A percentile compares a stretch with the other conserved stretches of the same genome.
Evolutionary conservation across 139 green algal genomes (phyloP).

Genomic region (Helicosporidium sp.): DNA sequence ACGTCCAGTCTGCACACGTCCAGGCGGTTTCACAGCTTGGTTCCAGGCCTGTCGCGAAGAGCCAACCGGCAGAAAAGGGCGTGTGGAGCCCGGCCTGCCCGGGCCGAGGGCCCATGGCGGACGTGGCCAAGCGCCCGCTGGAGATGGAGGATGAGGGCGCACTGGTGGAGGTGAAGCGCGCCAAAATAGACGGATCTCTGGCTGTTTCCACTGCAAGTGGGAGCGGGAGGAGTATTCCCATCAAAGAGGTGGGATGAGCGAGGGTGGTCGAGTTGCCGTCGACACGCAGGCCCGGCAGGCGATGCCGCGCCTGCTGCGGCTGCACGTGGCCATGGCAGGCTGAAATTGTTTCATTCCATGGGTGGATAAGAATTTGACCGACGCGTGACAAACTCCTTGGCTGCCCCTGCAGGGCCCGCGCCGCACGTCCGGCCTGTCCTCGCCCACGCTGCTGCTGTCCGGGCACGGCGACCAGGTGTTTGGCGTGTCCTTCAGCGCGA

Average conservation of each 20-base stretch:
- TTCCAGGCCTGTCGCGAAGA: too few species aligned
- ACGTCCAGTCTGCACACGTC: too few species aligned
- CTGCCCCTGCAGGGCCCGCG: slow-evolving; percentile 13
- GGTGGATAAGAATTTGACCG: too few species aligned
- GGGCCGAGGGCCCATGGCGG: too few species aligned
- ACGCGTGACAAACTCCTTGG: too few species aligned
- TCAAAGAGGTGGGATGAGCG: too few species aligned
- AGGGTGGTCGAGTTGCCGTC: too few species aligned
- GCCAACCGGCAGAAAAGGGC: too few species aligned
- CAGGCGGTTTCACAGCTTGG: too few species aligned
- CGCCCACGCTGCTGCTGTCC: slow-evolving; percentile 68
- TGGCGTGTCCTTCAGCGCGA: slow-evolving; percentile 57
- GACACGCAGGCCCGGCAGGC: background rate
- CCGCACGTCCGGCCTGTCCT: slow-evolving; percentile 37
- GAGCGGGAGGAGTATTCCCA: background rate
- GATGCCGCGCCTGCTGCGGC: background rate
- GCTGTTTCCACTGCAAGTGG: slow-evolving; percentile 3
- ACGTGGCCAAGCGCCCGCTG: background rate
- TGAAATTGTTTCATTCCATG: too few species aligned
- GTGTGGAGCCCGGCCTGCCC: too few species aligned
- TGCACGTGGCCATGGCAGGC: too few species aligned
- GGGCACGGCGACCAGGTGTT: slow-evolving; percentile 70
- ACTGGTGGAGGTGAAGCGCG: slow-evolving; percentile 9
- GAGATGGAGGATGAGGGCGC: background rate
- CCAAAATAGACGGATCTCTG: slow-evolving; percentile 3